Percentiles rank a stretch among this genome's conserved stretches.
Evolutionary conservation across 2,329 filamentous ascomycete species (phyloP).

Genomic region (Chaetomium strumarium): DNA sequence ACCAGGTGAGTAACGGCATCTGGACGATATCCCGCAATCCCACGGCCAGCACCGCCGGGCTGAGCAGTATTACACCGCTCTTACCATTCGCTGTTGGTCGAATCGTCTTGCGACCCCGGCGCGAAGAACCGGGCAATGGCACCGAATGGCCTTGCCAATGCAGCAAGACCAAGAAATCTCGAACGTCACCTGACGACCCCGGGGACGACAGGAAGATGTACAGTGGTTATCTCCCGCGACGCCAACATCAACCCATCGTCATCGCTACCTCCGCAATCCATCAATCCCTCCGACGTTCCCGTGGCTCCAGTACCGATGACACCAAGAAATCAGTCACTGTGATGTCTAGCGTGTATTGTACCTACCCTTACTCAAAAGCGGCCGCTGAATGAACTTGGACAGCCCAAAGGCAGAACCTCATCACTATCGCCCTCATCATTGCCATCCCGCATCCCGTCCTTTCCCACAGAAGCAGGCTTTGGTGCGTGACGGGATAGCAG

Average conservation of each 20-base stretch:
- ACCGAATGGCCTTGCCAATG: neutral
- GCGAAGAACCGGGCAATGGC: neutral
- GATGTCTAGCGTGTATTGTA: no score
- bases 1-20: constrained; percentile 23
- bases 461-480: no score
- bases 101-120: neutral
- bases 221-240: neutral
- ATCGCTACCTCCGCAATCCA: constrained; percentile 1
- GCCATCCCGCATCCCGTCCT: no score
- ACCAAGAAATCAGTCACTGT: no score
- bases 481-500: neutral
- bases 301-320: no score
- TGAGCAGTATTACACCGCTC: neutral
- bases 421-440: no score
- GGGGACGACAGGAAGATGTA: no score
- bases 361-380: no score
- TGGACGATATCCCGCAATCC: constrained; percentile 3
- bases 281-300: neutral
- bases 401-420: no score
- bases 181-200: no score
- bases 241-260: neutral
- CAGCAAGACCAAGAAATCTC: constrained; percentile 6
- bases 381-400: no score
- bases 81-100: constrained; percentile 8
- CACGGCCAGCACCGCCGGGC: neutral